Conservation (phyloP, 768 basidiomycete species). For the Podaxis sp. region DNA sequence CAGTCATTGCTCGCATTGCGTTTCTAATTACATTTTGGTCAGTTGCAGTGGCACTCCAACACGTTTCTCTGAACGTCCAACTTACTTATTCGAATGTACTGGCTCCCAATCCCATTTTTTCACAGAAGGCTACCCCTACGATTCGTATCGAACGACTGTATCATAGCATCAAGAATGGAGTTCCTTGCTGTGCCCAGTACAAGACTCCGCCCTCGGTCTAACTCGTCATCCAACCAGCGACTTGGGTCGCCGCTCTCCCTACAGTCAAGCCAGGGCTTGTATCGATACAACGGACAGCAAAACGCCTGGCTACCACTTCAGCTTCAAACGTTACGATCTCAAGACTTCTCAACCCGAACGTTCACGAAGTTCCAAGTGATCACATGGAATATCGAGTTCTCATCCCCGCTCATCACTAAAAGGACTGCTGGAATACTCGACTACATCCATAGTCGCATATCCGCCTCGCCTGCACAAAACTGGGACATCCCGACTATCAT, state of each 20-base stretch:
- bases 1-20: too few species aligned
- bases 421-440: conserved; percentile 8
- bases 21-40: too few species aligned
- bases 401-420: background rate
- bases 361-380: conserved; percentile 2
- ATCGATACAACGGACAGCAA: background rate
- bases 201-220: background rate
- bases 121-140: background rate
- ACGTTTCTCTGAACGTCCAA: too few species aligned
- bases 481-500: conserved; percentile 6
- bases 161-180: background rate
- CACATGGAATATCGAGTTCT: conserved; percentile 13
- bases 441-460: background rate
- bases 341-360: too few species aligned
- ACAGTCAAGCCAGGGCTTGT: background rate
- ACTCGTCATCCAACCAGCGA: background rate
- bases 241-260: background rate
- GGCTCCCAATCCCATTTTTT: background rate
- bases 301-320: conserved; percentile 2
- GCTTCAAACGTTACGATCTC: background rate
- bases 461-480: background rate
- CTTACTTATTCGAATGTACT: too few species aligned
- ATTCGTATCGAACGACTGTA: background rate
- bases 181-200: background rate
- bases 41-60: too few species aligned